phyloP scores from a whole-genome alignment of 192 early-diverging fungal species.

The Thoreauomyces humboldtii region DNA sequence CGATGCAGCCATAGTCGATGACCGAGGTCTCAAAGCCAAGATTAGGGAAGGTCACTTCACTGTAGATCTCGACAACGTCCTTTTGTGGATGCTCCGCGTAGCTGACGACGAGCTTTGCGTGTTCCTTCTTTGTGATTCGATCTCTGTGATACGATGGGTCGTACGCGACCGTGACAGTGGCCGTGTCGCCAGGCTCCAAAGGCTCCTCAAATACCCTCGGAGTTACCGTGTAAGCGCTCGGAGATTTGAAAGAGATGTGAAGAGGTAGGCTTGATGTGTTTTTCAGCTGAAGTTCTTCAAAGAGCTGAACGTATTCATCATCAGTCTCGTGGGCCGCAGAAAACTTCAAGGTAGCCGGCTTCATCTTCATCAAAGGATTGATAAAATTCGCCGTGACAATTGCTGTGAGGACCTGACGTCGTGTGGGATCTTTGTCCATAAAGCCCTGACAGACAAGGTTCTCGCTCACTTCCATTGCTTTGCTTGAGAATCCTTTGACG shows the following conservation, averaged over 20 bases:
- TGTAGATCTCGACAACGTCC: slow-evolving; percentile 50
- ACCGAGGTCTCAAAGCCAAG: slow-evolving; percentile 34
- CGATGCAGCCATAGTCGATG: slow-evolving; percentile 51
- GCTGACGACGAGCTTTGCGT: slow-evolving; percentile 45
- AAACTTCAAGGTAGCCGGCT: slow-evolving; percentile 45
- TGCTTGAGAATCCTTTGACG: slow-evolving; percentile 45
- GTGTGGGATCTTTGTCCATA: slow-evolving; percentile 55
- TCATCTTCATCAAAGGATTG: slow-evolving; percentile 48
- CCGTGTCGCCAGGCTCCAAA: slow-evolving; percentile 35
- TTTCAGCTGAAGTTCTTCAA: slow-evolving; percentile 35
- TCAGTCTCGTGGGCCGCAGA: slow-evolving; percentile 44
- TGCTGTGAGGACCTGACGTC: slow-evolving; percentile 37
- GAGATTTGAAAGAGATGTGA: slow-evolving; percentile 45
- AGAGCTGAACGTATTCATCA: slow-evolving; percentile 36
- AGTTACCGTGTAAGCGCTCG: slow-evolving; percentile 36
- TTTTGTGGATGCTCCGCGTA: slow-evolving; percentile 59
- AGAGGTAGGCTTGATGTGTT: slow-evolving; percentile 52
- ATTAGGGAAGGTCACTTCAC: slow-evolving; percentile 55
- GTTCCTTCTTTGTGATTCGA: slow-evolving; percentile 45
- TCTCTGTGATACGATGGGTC: slow-evolving; percentile 47
- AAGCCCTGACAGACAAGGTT: slow-evolving; percentile 46
- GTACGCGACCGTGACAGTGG: slow-evolving; percentile 34
- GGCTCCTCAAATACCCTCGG: slow-evolving; percentile 16
- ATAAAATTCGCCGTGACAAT: slow-evolving; percentile 54
- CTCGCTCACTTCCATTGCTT: slow-evolving; percentile 38